These are phyloP conservation scores for Artemisia tridentata DNA, from an alignment of 129 eudicot genomes.

Conservation along the genomic window DNA sequence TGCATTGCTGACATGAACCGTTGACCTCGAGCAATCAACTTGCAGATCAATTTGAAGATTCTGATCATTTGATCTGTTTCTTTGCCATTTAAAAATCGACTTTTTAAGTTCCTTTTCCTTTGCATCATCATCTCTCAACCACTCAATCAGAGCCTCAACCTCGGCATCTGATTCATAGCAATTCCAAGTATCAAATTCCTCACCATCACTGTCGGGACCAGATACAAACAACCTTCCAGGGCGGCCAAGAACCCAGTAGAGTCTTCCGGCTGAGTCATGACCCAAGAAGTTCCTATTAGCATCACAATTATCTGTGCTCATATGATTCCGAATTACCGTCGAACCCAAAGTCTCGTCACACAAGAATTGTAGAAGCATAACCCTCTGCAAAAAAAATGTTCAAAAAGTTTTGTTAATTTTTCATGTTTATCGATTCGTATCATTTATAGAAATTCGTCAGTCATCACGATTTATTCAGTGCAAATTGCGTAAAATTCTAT, in stretches of 20 bases:
- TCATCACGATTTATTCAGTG: too few relatives aligned
- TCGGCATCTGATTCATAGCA: constrained; percentile 67
- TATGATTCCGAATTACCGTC: constrained; percentile 58
- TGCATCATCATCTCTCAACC: constrained; percentile 58
- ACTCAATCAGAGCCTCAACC: constrained; percentile 49
- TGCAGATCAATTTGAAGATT: constrained; percentile 24
- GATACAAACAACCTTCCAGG: constrained; percentile 49
- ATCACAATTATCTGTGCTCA: constrained; percentile 48
- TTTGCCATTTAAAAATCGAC: constrained; percentile 52
- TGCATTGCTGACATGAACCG: constrained; percentile 50
- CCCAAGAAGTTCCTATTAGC: constrained; percentile 69
- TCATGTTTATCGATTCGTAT: too few relatives aligned
- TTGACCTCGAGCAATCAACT: constrained; percentile 26
- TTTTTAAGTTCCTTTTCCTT: constrained; percentile 73
- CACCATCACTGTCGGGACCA: constrained; percentile 29
- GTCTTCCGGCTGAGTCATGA: constrained; percentile 65
- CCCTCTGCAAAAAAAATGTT: constrained; percentile 52
- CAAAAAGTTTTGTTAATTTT: too few relatives aligned
- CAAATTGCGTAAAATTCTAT: too few relatives aligned
- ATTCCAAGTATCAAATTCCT: constrained; percentile 52
- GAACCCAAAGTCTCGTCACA: constrained; percentile 75
- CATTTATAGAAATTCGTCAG: too few relatives aligned
- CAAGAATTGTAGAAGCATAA: constrained; percentile 65
- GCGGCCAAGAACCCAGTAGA: constrained; percentile 65
- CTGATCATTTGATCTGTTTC: constrained; percentile 27